A percentile compares a stretch with the other conserved stretches of the same genome.
These are phyloP conservation scores for Leccinum incarnatum DNA, from an alignment of 768 basidiomycete genomes.

Conservation along the genomic window DNA sequence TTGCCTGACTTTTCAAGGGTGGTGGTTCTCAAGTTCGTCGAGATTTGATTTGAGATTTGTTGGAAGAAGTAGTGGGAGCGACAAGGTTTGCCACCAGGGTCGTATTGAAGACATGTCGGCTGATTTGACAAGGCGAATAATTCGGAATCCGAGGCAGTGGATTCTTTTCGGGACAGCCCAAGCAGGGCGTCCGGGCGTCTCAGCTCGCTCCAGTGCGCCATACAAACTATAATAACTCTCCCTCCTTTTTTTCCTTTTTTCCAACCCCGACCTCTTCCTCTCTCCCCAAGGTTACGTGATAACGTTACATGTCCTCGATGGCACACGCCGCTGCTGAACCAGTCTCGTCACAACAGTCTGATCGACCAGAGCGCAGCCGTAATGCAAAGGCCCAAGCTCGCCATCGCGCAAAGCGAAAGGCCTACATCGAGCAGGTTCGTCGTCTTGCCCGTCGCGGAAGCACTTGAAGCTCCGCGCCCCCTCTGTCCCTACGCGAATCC, in stretches of 20 bases:
- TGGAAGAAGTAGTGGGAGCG: conserved; percentile 18
- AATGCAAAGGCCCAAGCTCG: conserved; percentile 87
- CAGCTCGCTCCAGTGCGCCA: conserved; percentile 10
- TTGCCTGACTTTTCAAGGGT: conserved; percentile 14
- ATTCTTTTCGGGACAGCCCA: conserved; percentile 25
- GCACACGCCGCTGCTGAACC: conserved; percentile 48
- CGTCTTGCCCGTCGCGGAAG: conserved; percentile 1
- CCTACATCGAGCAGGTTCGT: conserved; percentile 83
- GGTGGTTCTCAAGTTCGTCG: conserved; percentile 21
- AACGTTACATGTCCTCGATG: conserved; percentile 57
- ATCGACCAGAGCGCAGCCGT: conserved; percentile 81
- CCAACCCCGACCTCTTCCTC: conserved; percentile 51
- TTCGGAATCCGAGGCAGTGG: conserved; percentile 44
- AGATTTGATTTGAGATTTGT: conserved; percentile 35
- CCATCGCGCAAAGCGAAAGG: conserved; percentile 89
- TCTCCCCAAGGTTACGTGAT: conserved; percentile 38
- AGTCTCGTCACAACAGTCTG: conserved; percentile 40
- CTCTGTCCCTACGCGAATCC: conserved; percentile 4
- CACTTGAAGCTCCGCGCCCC: conserved; percentile 6
- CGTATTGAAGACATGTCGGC: conserved; percentile 33
- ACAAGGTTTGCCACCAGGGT: conserved; percentile 38
- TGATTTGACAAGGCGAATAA: conserved; percentile 44
- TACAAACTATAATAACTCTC: conserved; percentile 36
- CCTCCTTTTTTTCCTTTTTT: conserved; percentile 35
- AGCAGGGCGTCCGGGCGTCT: conserved; percentile 26